phyloP scores from a whole-genome alignment of 371 early-diverging fungal species.

The Syncephalastrum sp. region DNA sequence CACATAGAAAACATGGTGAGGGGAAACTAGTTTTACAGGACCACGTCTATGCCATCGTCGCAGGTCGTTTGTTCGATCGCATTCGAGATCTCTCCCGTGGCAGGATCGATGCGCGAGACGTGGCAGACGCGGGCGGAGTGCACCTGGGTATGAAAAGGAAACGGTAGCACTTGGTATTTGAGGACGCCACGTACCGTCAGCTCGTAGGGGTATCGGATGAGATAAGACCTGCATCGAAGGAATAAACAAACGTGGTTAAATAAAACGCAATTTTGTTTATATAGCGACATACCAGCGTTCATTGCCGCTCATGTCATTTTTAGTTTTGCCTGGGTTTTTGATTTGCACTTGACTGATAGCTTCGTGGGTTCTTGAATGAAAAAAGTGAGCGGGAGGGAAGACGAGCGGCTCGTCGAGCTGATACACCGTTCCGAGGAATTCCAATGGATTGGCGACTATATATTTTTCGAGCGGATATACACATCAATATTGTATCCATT shows the following conservation, averaged over 20 bases:
- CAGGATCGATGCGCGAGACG: constrained; percentile 39
- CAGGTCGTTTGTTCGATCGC: constrained; percentile 32
- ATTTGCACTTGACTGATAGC: constrained; percentile 62
- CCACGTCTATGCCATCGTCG: constrained; percentile 18
- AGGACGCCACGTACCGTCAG: constrained; percentile 65
- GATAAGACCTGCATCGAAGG: constrained; percentile 35
- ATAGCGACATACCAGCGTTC: constrained; percentile 38
- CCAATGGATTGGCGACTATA: constrained; percentile 28
- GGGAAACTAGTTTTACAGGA: constrained; percentile 13
- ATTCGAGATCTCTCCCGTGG: constrained; percentile 30
- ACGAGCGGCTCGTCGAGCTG: constrained; percentile 50
- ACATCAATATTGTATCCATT: too few relatives aligned
- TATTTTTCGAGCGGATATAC: background rate
- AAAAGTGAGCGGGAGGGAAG: constrained; percentile 38
- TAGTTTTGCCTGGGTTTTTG: constrained; percentile 52
- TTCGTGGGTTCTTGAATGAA: constrained; percentile 24
- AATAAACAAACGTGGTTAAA: background rate
- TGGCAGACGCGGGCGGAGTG: constrained; percentile 44
- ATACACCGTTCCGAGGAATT: constrained; percentile 52
- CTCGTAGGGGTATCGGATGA: constrained; percentile 62
- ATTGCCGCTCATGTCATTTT: constrained; percentile 45
- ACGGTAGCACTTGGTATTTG: constrained; percentile 51
- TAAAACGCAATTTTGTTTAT: background rate
- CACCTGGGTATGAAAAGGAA: constrained; percentile 15
- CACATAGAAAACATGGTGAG: constrained; percentile 22